Evolutionary conservation across 345 rosid genomes (phyloP).

Genomic region (Eutrema heterophyllum): DNA sequence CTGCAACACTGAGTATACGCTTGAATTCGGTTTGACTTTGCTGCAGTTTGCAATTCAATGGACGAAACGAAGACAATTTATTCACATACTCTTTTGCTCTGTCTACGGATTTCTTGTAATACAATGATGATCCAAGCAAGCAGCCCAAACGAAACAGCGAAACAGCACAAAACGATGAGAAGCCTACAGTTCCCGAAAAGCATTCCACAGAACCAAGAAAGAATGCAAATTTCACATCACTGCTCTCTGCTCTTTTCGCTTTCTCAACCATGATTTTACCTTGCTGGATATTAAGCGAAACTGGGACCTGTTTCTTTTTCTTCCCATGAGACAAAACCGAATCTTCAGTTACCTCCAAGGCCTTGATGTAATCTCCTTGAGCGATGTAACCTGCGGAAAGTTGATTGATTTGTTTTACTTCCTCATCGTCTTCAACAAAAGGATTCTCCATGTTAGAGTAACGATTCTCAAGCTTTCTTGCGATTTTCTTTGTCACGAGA

Average conservation of each 20-base stretch:
- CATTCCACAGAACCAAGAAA: background rate
- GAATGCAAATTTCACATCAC: background rate
- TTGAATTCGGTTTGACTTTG: too few species aligned
- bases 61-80: too few species aligned
- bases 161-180: background rate
- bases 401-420: background rate
- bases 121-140: background rate
- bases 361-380: background rate
- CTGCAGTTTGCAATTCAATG: too few species aligned
- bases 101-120: background rate
- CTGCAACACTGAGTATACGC: background rate
- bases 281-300: background rate
- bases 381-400: background rate
- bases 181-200: background rate
- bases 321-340: background rate
- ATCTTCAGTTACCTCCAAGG: conserved; percentile 19
- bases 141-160: background rate
- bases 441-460: background rate
- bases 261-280: background rate
- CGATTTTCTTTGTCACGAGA: background rate
- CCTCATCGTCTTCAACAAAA: background rate
- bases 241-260: background rate
- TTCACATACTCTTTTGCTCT: background rate
- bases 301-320: too few species aligned
- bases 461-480: background rate